Conservation (phyloP, 805 yeast species). For the Wickerhamomyces strasburgensis region DNA sequence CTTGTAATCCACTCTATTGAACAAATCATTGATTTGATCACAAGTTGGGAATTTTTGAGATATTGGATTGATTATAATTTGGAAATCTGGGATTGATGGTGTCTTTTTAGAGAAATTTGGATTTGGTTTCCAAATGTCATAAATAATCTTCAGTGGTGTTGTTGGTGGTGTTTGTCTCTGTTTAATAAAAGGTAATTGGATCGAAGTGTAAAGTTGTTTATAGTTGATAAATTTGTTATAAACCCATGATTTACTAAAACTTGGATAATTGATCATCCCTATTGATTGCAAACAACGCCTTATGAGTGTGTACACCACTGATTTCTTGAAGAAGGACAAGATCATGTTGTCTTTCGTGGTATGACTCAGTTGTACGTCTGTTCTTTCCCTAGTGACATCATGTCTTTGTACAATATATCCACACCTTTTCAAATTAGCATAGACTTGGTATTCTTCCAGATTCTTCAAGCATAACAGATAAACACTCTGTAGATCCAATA, state of each 20-base stretch:
- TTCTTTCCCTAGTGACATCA: constrained; percentile 6
- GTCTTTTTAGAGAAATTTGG: constrained; percentile 61
- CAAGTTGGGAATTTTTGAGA: constrained; percentile 43
- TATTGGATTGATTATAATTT: constrained; percentile 54
- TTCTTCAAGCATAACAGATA: constrained; percentile 46
- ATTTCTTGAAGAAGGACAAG: too few relatives aligned
- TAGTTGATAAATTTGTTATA: constrained; percentile 21
- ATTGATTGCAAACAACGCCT: background rate
- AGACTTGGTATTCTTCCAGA: constrained; percentile 58
- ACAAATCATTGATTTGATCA: constrained; percentile 34
- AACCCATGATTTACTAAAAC: constrained; percentile 14
- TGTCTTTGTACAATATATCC: constrained; percentile 62
- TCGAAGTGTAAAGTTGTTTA: constrained; percentile 27
- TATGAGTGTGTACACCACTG: background rate
- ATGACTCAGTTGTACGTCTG: background rate
- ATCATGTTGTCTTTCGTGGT: too few relatives aligned
- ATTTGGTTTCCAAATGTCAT: constrained; percentile 81
- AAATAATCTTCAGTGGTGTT: constrained; percentile 28
- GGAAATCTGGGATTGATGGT: constrained; percentile 75
- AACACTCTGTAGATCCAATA: constrained; percentile 56
- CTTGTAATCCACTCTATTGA: constrained; percentile 13
- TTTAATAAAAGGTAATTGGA: constrained; percentile 24
- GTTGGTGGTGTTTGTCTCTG: constrained; percentile 13
- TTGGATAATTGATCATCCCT: constrained; percentile 6
- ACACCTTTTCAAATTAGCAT: constrained; percentile 65